Evolutionary conservation across 305 asterid genomes (phyloP).

Genomic region (Striga hermonthica): DNA sequence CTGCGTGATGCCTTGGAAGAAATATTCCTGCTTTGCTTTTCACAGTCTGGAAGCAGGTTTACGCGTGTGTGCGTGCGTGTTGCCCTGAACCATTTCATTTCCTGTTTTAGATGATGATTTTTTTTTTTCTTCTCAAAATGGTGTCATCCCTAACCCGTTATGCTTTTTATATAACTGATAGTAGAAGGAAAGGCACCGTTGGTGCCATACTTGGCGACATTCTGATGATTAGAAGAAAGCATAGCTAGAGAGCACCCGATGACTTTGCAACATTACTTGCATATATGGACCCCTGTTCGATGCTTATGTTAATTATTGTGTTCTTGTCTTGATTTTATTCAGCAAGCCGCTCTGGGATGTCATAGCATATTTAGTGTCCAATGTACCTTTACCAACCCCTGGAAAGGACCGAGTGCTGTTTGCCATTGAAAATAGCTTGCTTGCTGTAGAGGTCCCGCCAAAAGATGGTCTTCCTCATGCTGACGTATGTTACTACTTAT

Average conservation of each 20-base stretch:
- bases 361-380: conserved; percentile 66
- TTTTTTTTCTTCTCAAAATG: conserved; percentile 1
- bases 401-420: conserved; percentile 88
- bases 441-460: conserved; percentile 90
- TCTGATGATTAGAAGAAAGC: background rate
- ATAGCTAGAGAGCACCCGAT: background rate
- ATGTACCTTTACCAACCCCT: conserved; percentile 90
- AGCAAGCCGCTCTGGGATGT: conserved; percentile 96
- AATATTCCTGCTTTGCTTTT: conserved; percentile 74
- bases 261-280: conserved; percentile 23
- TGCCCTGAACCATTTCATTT: background rate
- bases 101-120: background rate
- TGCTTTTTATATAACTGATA: conserved; percentile 19
- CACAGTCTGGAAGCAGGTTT: conserved; percentile 76
- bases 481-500: conserved; percentile 61
- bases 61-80: background rate
- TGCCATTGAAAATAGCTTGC: conserved; percentile 79
- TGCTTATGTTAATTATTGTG: conserved; percentile 10
- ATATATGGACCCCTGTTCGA: conserved; percentile 4
- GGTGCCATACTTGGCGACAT: conserved; percentile 3
- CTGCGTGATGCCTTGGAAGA: conserved; percentile 88
- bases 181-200: conserved; percentile 1
- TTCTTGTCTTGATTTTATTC: conserved; percentile 38
- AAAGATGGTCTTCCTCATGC: conserved; percentile 94
- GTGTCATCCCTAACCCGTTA: conserved; percentile 1